A percentile compares a stretch with the other conserved stretches of the same genome.
Evolutionary conservation across 2,329 filamentous ascomycete species (phyloP).

Genomic region (Furcasterigmium furcatum): DNA sequence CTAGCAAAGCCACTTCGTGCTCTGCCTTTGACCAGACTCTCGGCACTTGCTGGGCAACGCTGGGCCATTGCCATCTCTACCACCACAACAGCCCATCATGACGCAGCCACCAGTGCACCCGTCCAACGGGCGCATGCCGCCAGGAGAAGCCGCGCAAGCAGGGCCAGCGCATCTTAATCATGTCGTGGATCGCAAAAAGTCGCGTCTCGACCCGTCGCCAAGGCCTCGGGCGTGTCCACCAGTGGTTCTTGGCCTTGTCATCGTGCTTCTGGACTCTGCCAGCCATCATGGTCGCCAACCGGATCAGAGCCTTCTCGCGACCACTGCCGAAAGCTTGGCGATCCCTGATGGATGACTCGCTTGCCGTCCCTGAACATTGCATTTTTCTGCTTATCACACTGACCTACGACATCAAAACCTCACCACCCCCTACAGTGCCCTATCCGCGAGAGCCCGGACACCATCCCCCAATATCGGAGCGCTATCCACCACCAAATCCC

Average conservation of each 20-base stretch:
- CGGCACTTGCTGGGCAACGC: background rate
- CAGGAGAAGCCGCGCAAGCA: background rate
- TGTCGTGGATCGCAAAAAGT: too few species aligned
- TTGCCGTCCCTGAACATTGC: too few species aligned
- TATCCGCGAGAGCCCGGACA: too few species aligned
- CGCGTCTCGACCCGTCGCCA: background rate
- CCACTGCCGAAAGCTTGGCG: too few species aligned
- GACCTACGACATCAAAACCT: too few species aligned
- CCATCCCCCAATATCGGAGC: too few species aligned
- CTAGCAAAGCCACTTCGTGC: background rate
- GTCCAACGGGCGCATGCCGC: background rate
- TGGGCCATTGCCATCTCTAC: background rate
- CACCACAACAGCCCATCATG: background rate
- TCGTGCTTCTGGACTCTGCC: background rate
- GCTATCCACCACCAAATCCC: too few species aligned
- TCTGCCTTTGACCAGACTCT: background rate
- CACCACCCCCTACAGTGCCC: too few species aligned
- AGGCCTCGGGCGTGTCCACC: background rate
- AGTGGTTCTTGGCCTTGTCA: background rate
- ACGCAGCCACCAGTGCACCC: background rate
- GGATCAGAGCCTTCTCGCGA: slow-evolving; percentile 12
- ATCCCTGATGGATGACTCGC: too few species aligned
- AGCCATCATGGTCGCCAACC: slow-evolving; percentile 10
- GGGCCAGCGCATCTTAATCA: background rate
- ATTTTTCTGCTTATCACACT: too few species aligned